Percentiles rank a stretch among this genome's conserved stretches.
These are phyloP conservation scores for Lepiota venenata DNA, from an alignment of 768 basidiomycete genomes.

Conservation along the genomic window DNA sequence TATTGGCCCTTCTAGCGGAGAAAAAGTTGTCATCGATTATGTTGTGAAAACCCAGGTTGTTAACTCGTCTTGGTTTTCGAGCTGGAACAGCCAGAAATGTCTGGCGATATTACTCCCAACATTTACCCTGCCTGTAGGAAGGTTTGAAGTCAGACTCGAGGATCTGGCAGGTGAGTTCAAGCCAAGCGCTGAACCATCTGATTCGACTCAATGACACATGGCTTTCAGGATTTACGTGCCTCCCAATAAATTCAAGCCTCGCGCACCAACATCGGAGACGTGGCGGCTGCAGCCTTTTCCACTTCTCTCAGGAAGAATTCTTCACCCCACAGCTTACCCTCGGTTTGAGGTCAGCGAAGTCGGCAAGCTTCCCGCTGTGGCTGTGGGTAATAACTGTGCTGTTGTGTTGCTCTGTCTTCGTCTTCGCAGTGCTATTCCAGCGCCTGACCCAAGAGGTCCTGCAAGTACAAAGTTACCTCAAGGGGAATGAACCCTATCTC, in stretches of 20 bases:
- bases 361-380: not conserved
- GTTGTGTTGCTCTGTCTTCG: slow-evolving; percentile 19
- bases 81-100: slow-evolving; percentile 35
- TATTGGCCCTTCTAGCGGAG: slow-evolving; percentile 48
- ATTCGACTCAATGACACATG: slow-evolving; percentile 8
- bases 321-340: slow-evolving; percentile 56
- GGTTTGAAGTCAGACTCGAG: slow-evolving; percentile 61
- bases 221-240: slow-evolving; percentile 37
- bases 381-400: slow-evolving; percentile 6
- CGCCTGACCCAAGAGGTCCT: not conserved
- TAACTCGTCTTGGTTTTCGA: slow-evolving; percentile 11
- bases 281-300: slow-evolving; percentile 47
- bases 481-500: not conserved
- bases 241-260: slow-evolving; percentile 52
- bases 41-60: slow-evolving; percentile 39
- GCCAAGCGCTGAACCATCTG: slow-evolving; percentile 8
- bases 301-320: slow-evolving; percentile 53
- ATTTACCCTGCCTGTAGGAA: slow-evolving; percentile 68
- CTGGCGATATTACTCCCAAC: slow-evolving; percentile 51
- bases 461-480: too few species aligned
- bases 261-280: slow-evolving; percentile 40
- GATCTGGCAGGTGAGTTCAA: slow-evolving; percentile 43
- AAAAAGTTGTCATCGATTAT: slow-evolving; percentile 61
- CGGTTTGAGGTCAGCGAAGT: not conserved
- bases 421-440: slow-evolving; percentile 25